Conservation (phyloP, 2,329 filamentous ascomycete genomes). For the Coleophoma crateriformis region DNA sequence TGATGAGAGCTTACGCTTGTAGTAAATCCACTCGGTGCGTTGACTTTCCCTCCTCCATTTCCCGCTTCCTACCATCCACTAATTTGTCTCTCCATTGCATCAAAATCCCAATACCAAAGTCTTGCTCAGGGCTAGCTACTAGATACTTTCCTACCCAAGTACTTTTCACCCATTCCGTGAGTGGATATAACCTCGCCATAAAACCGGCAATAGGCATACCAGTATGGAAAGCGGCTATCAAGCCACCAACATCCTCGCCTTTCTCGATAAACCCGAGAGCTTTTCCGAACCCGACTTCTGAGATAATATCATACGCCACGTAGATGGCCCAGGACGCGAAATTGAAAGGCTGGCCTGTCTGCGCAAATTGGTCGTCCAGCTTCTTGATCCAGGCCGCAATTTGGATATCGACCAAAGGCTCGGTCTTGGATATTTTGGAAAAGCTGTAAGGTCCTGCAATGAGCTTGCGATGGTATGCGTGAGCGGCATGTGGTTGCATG, state of each 20-base stretch:
- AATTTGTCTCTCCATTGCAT: slow-evolving; percentile 53
- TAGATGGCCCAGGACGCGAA: slow-evolving; percentile 51
- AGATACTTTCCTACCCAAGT: slow-evolving; percentile 47
- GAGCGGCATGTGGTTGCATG: slow-evolving; percentile 45
- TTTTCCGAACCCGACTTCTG: slow-evolving; percentile 48
- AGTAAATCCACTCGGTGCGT: slow-evolving; percentile 43
- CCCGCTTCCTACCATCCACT: slow-evolving; percentile 39
- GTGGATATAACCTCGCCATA: slow-evolving; percentile 45
- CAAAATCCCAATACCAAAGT: slow-evolving; percentile 47
- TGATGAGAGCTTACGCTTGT: slow-evolving; percentile 34
- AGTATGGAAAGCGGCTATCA: slow-evolving; percentile 50
- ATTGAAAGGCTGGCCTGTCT: slow-evolving; percentile 40
- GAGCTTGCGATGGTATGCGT: slow-evolving; percentile 47
- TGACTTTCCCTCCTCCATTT: slow-evolving; percentile 36
- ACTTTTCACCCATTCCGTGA: slow-evolving; percentile 48
- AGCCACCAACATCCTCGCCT: slow-evolving; percentile 43
- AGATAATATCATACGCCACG: slow-evolving; percentile 53
- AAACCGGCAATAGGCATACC: slow-evolving; percentile 44
- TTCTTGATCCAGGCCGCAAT: slow-evolving; percentile 44
- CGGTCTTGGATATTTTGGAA: slow-evolving; percentile 52
- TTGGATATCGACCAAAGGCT: slow-evolving; percentile 45
- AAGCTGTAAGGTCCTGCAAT: slow-evolving; percentile 50
- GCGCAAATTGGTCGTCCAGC: slow-evolving; percentile 40
- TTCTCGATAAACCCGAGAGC: slow-evolving; percentile 50
- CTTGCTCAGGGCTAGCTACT: slow-evolving; percentile 45